Conservation (phyloP, 805 yeast species). For the Phaffomyces thermotolerans region DNA sequence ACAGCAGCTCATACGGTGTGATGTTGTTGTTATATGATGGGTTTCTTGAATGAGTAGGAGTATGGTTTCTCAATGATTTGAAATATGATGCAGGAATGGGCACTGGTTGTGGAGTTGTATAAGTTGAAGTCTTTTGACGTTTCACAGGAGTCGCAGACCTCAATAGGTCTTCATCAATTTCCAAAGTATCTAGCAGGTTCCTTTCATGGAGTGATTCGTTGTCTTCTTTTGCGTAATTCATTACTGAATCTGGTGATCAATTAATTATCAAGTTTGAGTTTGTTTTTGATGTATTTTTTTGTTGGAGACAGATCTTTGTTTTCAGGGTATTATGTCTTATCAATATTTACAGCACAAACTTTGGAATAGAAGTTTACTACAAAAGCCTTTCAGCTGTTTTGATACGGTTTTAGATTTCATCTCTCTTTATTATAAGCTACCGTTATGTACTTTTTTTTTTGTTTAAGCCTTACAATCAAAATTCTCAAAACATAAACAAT, state of each 20-base stretch:
- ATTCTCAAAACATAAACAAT: too few relatives aligned
- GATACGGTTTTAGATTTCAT: too few relatives aligned
- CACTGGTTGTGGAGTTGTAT: background rate
- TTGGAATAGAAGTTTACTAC: too few relatives aligned
- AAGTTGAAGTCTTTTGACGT: background rate
- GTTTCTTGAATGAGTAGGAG: constrained; percentile 6
- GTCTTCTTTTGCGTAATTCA: background rate
- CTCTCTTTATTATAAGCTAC: too few relatives aligned
- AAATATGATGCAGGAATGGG: constrained; percentile 10
- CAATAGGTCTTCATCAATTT: constrained; percentile 5
- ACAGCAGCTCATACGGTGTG: constrained; percentile 1
- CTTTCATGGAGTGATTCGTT: background rate
- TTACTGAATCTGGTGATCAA: background rate
- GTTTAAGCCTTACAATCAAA: too few relatives aligned
- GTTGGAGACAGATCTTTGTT: too few relatives aligned
- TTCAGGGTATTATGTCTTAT: too few relatives aligned
- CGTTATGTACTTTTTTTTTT: too few relatives aligned
- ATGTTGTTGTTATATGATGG: constrained; percentile 1
- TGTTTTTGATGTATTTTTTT: too few relatives aligned
- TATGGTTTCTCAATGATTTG: constrained; percentile 6
- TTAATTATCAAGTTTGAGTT: too few relatives aligned
- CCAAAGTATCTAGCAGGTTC: constrained; percentile 5
- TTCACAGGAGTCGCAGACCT: constrained; percentile 4
- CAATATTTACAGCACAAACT: too few relatives aligned
- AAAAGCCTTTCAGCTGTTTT: too few relatives aligned